Evolutionary conservation across 2,329 filamentous ascomycete species (phyloP).

Genomic region (Aschersonia sp.): DNA sequence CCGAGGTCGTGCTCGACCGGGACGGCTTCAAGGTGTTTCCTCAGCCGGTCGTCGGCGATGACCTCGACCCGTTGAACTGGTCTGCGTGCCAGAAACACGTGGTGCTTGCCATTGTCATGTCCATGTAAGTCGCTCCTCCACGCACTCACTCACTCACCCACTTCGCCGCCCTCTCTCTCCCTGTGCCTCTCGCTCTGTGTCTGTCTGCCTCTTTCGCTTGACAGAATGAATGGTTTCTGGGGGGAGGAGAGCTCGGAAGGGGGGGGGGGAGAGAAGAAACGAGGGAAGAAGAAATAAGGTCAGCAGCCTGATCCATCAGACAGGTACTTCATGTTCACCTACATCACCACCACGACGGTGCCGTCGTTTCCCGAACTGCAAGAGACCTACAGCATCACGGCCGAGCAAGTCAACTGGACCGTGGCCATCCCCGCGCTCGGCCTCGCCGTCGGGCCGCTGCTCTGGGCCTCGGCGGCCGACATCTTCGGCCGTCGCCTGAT

Average conservation of each 20-base stretch:
- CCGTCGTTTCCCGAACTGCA: constrained; percentile 36
- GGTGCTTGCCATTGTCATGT: constrained; percentile 36
- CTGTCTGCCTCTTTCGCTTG: no score
- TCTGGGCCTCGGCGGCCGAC: constrained; percentile 32
- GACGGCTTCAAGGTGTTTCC: constrained; percentile 16
- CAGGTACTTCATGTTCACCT: constrained; percentile 43
- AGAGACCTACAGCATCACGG: constrained; percentile 26
- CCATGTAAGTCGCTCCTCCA: constrained; percentile 20
- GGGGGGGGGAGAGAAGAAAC: no score
- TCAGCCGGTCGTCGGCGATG: constrained; percentile 15
- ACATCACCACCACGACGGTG: constrained; percentile 40
- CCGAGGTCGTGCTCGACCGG: not conserved
- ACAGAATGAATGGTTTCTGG: no score
- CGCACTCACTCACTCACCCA: no score
- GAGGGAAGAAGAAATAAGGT: no score
- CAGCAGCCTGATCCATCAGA: not conserved
- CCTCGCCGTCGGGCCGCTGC: constrained; percentile 32
- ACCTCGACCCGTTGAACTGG: constrained; percentile 42
- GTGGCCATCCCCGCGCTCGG: constrained; percentile 36
- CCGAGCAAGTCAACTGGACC: constrained; percentile 37
- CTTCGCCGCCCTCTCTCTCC: no score
- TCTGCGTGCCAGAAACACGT: constrained; percentile 27
- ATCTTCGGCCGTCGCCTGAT: constrained; percentile 26
- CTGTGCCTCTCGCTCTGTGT: no score
- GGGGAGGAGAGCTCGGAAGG: not conserved